A percentile compares a stretch with the other conserved stretches of the same genome.
These are phyloP conservation scores for Vinca minor DNA, from an alignment of 257 asterid genomes.

Conservation along the genomic window DNA sequence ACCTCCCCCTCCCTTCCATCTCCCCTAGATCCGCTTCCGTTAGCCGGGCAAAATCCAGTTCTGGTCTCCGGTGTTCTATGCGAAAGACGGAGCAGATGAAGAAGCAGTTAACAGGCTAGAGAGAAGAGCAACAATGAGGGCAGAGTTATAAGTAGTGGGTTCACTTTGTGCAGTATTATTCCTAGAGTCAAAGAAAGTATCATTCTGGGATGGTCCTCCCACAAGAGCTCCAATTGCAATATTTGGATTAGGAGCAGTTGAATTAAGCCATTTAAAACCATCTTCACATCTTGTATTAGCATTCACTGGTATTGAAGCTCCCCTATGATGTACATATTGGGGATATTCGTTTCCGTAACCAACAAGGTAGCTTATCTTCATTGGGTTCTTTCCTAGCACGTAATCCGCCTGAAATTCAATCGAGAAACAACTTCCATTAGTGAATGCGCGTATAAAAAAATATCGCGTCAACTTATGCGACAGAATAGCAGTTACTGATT, in stretches of 20 bases:
- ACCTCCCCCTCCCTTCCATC: too few species aligned
- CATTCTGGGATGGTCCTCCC: constrained; percentile 73
- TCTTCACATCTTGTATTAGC: constrained; percentile 48
- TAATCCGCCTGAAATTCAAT: constrained; percentile 43
- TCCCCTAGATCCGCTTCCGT: too few species aligned
- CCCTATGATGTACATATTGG: constrained; percentile 63
- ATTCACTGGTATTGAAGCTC: constrained; percentile 63
- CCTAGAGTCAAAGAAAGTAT: constrained; percentile 46
- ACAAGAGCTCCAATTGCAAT: constrained; percentile 66
- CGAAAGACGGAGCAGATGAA: constrained; percentile 26
- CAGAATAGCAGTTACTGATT: too few species aligned
- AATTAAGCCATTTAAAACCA: constrained; percentile 64
- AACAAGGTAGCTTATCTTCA: constrained; percentile 61
- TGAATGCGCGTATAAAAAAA: background rate
- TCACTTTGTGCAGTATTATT: constrained; percentile 72
- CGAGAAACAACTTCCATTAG: background rate
- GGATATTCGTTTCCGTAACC: constrained; percentile 74
- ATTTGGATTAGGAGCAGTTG: constrained; percentile 54
- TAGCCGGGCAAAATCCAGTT: background rate
- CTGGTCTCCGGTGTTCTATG: background rate
- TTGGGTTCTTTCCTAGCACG: constrained; percentile 62
- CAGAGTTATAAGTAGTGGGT: constrained; percentile 64
- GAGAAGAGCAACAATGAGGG: constrained; percentile 62
- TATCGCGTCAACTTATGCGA: background rate
- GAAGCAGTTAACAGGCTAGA: constrained; percentile 57